Percentiles rank a stretch among this genome's conserved stretches.
These are phyloP conservation scores for Nakazawaea populi DNA, from an alignment of 805 yeast species.

Conservation along the genomic window DNA sequence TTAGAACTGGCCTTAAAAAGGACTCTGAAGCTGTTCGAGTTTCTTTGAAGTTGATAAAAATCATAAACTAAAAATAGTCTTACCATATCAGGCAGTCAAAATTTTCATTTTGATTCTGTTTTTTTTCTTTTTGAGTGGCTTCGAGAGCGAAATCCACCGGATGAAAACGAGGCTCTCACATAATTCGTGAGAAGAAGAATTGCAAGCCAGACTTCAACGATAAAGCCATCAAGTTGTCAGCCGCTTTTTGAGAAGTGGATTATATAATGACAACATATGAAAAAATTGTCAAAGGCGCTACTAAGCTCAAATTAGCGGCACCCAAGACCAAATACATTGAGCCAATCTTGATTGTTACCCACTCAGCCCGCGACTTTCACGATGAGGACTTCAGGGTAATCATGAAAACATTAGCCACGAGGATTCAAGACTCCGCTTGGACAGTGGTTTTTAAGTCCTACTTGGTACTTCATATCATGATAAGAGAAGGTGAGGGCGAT, in stretches of 20 bases:
- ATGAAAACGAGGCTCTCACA: background rate
- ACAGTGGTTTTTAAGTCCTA: slow-evolving; percentile 83
- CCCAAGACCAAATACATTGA: slow-evolving; percentile 95
- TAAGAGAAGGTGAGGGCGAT: slow-evolving; percentile 83
- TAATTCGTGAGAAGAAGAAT: too few relatives aligned
- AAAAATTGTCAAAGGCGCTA: slow-evolving; percentile 75
- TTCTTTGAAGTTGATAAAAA: background rate
- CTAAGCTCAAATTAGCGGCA: slow-evolving; percentile 83
- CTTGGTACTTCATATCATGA: slow-evolving; percentile 82
- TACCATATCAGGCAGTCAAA: background rate
- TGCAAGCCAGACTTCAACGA: too few relatives aligned
- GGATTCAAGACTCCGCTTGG: slow-evolving; percentile 83
- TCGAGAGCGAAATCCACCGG: slow-evolving; percentile 1
- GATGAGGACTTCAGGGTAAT: slow-evolving; percentile 59
- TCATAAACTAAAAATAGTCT: background rate
- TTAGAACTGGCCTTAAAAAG: too few relatives aligned
- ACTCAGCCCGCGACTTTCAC: slow-evolving; percentile 31
- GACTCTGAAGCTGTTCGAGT: background rate
- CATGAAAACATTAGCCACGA: slow-evolving; percentile 52
- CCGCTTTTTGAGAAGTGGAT: too few relatives aligned
- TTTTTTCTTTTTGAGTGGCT: background rate
- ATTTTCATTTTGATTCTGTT: background rate
- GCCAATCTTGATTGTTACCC: slow-evolving; percentile 76
- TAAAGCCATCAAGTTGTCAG: too few relatives aligned
- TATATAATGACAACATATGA: slow-evolving; percentile 55